Percentiles rank a stretch among this genome's conserved stretches.
phyloP scores from a whole-genome alignment of 305 asterid genomes.

The Solanum hybrid region DNA sequence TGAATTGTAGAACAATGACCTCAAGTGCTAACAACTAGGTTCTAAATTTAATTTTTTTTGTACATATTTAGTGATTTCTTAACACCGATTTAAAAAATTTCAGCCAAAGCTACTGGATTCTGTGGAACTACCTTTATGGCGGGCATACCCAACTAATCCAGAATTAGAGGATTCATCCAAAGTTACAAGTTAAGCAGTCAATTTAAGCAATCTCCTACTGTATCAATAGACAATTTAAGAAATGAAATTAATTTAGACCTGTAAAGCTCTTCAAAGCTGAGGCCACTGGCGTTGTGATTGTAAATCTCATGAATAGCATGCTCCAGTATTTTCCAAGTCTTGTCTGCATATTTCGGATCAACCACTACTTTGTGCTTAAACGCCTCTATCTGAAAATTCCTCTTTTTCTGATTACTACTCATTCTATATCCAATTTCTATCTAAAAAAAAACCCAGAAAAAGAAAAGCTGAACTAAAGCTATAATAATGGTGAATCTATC shows the following conservation, averaged over 20 bases:
- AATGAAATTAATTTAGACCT: constrained; percentile 27
- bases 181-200: not conserved
- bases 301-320: constrained; percentile 78
- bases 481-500: not conserved
- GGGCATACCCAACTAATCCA: not conserved
- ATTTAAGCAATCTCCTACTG: not conserved
- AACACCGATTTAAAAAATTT: not conserved
- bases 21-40: not conserved
- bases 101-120: not conserved
- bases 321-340: constrained; percentile 76
- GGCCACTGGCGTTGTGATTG: constrained; percentile 88
- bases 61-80: not conserved
- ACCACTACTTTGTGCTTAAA: constrained; percentile 80
- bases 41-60: not conserved
- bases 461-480: too few relatives aligned
- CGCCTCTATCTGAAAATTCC: constrained; percentile 78
- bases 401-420: constrained; percentile 63
- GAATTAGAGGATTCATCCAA: not conserved
- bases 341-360: constrained; percentile 94
- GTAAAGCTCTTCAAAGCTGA: constrained; percentile 84
- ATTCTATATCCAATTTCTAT: constrained; percentile 12
- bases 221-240: not conserved
- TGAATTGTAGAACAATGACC: not conserved
- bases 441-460: not conserved
- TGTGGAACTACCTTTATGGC: not conserved